Conservation (phyloP, 2,329 filamentous ascomycete genomes). For the Fusarium sp. region DNA sequence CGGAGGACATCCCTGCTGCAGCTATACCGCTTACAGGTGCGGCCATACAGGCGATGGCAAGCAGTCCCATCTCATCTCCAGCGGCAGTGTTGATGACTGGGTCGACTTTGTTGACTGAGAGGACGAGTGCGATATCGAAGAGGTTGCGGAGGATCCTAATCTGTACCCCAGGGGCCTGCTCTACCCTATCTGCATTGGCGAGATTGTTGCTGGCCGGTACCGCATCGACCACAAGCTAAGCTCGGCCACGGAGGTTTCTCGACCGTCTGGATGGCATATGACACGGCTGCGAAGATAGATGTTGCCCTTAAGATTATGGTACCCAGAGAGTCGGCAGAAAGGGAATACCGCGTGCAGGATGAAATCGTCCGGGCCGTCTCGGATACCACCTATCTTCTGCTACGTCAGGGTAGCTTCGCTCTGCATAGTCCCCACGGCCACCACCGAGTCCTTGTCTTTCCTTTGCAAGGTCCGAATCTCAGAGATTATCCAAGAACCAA, state of each 20-base stretch:
- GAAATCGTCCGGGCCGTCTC: no score
- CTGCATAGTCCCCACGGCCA: no score
- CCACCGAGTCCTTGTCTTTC: no score
- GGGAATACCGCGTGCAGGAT: no score
- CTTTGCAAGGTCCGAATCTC: background rate
- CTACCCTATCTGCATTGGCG: fast-evolving
- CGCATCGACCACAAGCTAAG: background rate
- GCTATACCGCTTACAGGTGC: no score
- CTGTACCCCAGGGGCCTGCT: background rate
- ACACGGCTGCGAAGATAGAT: fast-evolving
- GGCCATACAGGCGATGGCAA: no score
- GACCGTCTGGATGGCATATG: background rate
- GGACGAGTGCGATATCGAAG: background rate
- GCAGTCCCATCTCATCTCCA: no score
- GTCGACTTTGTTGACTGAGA: slow-evolving; percentile 3
- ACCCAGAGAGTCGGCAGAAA: no score
- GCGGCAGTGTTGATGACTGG: background rate
- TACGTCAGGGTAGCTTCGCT: no score
- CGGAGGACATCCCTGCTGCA: no score
- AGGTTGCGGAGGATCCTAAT: background rate
- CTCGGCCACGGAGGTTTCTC: background rate
- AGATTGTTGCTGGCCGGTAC: background rate
- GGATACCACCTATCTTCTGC: no score
- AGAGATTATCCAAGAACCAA: background rate
- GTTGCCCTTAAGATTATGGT: background rate